Base-by-base conservation (phyloP, 306 rosid species). In the Castanea crenata region DNA sequence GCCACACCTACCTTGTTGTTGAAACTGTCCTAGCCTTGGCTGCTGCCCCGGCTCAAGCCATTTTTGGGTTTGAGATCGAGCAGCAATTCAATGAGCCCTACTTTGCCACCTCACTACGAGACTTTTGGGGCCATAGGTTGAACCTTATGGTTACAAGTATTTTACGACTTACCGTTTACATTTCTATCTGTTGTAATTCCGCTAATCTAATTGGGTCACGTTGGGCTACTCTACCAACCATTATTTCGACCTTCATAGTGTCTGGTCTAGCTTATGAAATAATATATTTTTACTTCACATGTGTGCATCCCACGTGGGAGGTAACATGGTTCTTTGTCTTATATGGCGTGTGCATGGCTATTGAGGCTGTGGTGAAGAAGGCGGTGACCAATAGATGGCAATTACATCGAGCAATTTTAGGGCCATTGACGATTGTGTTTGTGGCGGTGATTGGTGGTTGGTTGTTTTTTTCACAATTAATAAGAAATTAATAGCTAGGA, bases 121-220 rank as follows among this genome's bases (percentile, higher is more conserved):
- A 92, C 67, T 95, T 95, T 7, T 95, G 97, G 98, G 93, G 97
- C 11, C 90, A 83, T 2, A 75, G 97, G 56, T 95, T 92, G 97
- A 95, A 95, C 55, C 95, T 91, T 46, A 85, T 86, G 92, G 94
- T 89, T 34, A 65, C 97, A 0, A 58, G 77, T 78, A 84, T 87
- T 18, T 85, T 95, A 29, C 89, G 90, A 5, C 89, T 85, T 9
- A 57, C 86, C 16, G 76, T 88, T 1, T 91, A 87, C 79, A 11
- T 74, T 0, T 97, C 97, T 0, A 14, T 77, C 0, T 63, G 83
- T 0, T 14, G 20, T 25, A 1, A 78, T 0, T 41, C 19, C 0
- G 35, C n/a, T 0, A 16, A 3, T 1, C 0, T 76, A 0, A 8
- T 89, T 19, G 90, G 94, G 8, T 77, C 32, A 0, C 4, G 11